phyloP scores from a whole-genome alignment of 1,284 basidiomycete genomes.

The Meira nashicola region DNA sequence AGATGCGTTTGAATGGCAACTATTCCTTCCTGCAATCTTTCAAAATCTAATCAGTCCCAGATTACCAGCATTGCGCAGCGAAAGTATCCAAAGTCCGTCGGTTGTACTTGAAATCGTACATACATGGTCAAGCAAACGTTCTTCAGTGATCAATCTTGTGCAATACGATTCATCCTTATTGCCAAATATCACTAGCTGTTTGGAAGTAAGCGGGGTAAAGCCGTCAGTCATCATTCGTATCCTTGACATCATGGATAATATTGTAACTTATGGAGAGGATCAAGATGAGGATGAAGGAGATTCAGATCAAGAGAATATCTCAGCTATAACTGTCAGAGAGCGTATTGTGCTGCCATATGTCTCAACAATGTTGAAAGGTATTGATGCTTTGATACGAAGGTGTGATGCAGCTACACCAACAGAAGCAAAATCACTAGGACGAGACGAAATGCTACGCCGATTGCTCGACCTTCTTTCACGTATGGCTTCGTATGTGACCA shows the following conservation, averaged over 20 bases:
- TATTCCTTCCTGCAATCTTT: slow-evolving; percentile 69
- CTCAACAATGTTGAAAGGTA: slow-evolving; percentile 68
- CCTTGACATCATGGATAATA: slow-evolving; percentile 77
- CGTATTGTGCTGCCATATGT: slow-evolving; percentile 70
- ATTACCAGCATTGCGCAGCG: slow-evolving; percentile 67
- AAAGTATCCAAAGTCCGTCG: slow-evolving; percentile 89
- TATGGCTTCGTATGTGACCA: slow-evolving; percentile 70
- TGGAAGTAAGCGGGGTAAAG: slow-evolving; percentile 80
- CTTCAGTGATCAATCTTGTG: slow-evolving; percentile 65
- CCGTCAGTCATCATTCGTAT: slow-evolving; percentile 72
- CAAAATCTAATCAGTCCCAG: slow-evolving; percentile 74
- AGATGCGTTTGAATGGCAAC: slow-evolving; percentile 67
- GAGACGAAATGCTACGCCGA: slow-evolving; percentile 71
- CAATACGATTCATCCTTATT: slow-evolving; percentile 68
- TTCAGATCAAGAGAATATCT: slow-evolving; percentile 54
- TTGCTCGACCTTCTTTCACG: slow-evolving; percentile 76
- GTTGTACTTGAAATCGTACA: slow-evolving; percentile 81
- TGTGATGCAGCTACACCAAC: slow-evolving; percentile 1
- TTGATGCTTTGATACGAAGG: slow-evolving; percentile 57
- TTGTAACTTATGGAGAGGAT: slow-evolving; percentile 61
- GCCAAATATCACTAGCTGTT: slow-evolving; percentile 73
- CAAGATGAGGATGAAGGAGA: slow-evolving; percentile 1
- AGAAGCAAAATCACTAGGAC: slow-evolving; percentile 10
- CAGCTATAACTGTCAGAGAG: background rate
- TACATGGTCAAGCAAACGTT: slow-evolving; percentile 66